Evolutionary conservation across 1,284 basidiomycete genomes (phyloP).

Genomic region (Pseudomicrostroma phylloplanum): DNA sequence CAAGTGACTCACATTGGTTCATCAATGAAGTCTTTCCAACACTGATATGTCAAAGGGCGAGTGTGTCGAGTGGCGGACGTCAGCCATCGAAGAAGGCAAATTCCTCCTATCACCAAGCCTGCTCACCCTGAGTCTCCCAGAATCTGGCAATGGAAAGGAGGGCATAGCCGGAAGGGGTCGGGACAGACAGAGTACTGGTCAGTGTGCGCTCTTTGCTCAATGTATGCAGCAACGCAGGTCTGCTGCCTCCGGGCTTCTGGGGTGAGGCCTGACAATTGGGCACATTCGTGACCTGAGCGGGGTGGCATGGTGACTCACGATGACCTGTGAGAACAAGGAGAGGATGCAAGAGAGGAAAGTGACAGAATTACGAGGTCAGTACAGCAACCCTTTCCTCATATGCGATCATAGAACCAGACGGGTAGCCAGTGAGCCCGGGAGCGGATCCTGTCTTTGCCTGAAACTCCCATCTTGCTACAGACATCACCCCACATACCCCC

Average conservation of each 20-base stretch:
- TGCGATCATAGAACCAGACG: too few species aligned
- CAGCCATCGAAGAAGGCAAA: too few species aligned
- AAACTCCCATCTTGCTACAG: too few species aligned
- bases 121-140: slow-evolving; percentile 43
- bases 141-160: slow-evolving; percentile 20
- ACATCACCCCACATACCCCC: too few species aligned
- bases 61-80: background rate
- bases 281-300: background rate
- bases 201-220: background rate
- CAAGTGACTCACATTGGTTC: slow-evolving; percentile 69
- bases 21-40: slow-evolving; percentile 99
- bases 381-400: background rate
- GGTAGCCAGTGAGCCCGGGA: background rate
- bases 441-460: background rate
- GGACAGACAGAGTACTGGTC: slow-evolving; percentile 6
- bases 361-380: background rate
- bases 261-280: background rate
- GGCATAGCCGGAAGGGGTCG: background rate
- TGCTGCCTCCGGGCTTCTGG: background rate
- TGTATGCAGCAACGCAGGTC: background rate
- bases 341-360: background rate
- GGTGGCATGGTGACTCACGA: slow-evolving; percentile 24
- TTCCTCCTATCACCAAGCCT: background rate
- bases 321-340: slow-evolving; percentile 25
- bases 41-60: slow-evolving; percentile 53